Base-by-base conservation (phyloP, 768 basidiomycete species). In the Fibroporia radiculosa region DNA sequence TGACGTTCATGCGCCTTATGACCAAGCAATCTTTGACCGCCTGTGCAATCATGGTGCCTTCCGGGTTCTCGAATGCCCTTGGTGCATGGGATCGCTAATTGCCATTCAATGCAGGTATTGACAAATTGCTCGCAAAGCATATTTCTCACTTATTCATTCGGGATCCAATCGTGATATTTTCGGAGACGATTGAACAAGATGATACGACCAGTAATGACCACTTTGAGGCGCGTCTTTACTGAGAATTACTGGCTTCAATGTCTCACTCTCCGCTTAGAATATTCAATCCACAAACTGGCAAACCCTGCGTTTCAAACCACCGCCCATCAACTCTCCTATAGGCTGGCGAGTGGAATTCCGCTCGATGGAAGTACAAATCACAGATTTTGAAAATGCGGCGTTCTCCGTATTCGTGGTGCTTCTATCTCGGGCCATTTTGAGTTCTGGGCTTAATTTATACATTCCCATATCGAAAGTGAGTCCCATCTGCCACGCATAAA, bases 251-350 rank as follows among this genome's bases (percentile, higher is more conserved):
- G 12, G 18, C n/a, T 29, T 42, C 11, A 19, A 18, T 31, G 41
- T 8, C 24, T 41, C 10, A 19, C 34, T 6, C 4, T 7, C 3
- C 33, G 31, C 40, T 4, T 62, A 95, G 87, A 98, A 97, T 58
- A 84, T 99, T 20, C 96, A 99, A 77, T 98, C 96, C 2, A 99
- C 96, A 3, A 99, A 99, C 58, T 99, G 96, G 96, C 96, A 99
- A 67, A 97, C 96, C 0, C 72, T 99, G 25, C 80, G 96, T 38
- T 99, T 99, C 77, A 99, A 99, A 62, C 96, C 96, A 2, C 96
- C 96, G 11, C 95, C 96, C 22, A 83, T 89, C 4, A 82, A 87
- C 44, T 92, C 95, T 4, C 62, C 80, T 6, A 97, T 98, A 44
- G 96, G 95, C 25, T 99, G 96, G 96, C 75, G 96, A 31, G 95